Evolutionary conservation across 441 rosid genomes (phyloP).

Genomic region (Erodium trifolium): DNA sequence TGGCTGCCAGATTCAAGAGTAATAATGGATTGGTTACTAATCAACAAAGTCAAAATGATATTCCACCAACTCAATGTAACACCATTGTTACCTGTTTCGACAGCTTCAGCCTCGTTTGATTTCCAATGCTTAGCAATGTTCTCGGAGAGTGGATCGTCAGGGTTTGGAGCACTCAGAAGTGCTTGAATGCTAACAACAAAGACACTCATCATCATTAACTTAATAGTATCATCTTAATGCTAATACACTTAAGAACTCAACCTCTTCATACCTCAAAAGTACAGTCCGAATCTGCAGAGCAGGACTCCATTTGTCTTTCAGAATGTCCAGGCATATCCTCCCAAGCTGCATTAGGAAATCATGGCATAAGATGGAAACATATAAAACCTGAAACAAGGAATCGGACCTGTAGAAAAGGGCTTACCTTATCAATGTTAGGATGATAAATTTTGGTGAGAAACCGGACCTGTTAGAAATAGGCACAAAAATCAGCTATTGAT

Average conservation of each 20-base stretch:
- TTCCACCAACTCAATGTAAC: neutral
- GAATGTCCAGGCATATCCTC: constrained; percentile 92
- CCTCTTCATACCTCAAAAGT: constrained; percentile 64
- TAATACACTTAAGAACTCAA: neutral
- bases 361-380: constrained; percentile 2
- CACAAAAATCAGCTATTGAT: neutral
- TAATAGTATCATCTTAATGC: no score
- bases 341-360: constrained; percentile 57
- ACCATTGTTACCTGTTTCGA: constrained; percentile 57
- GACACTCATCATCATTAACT: neutral
- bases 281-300: constrained; percentile 97
- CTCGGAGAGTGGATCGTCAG: constrained; percentile 97
- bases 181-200: no score
- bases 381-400: neutral
- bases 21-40: neutral
- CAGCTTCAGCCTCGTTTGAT: no score
- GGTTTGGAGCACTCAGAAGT: constrained; percentile 85
- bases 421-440: constrained; percentile 44
- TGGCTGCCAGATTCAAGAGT: constrained; percentile 45
- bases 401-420: neutral
- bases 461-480: constrained; percentile 55
- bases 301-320: constrained; percentile 99
- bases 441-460: constrained; percentile 51
- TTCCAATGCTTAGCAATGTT: constrained; percentile 47
- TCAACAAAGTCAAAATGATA: no score